Conservation (phyloP, 495 filamentous ascomycete species). For the Penicillium cosmopolitanum region DNA sequence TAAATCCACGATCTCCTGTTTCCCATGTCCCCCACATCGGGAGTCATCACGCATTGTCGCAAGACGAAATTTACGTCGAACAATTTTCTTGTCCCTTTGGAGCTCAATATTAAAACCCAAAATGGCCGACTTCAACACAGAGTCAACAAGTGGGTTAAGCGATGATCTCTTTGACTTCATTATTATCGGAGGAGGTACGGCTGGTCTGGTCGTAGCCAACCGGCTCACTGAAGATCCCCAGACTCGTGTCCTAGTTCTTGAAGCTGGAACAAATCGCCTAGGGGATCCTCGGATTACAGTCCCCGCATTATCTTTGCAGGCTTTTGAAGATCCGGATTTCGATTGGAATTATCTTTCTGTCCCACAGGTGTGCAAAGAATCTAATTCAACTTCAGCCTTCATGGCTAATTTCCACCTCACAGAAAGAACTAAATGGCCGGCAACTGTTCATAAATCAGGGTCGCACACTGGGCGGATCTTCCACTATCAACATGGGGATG, state of each 20-base stretch:
- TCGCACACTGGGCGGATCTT: constrained; percentile 60
- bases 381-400: neutral
- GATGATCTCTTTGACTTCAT: constrained; percentile 19
- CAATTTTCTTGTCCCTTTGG: too few species aligned
- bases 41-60: neutral
- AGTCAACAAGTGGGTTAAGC: constrained; percentile 10
- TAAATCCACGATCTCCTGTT: too few species aligned
- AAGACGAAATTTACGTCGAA: too few species aligned
- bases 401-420: neutral
- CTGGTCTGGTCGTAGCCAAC: constrained; percentile 52
- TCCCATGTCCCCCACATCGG: too few species aligned
- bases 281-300: constrained; percentile 45
- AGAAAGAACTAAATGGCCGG: constrained; percentile 32
- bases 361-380: constrained; percentile 44
- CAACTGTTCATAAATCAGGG: constrained; percentile 37
- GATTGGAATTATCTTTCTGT: constrained; percentile 58
- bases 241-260: constrained; percentile 53
- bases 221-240: constrained; percentile 48
- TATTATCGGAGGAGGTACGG: constrained; percentile 44
- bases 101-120: too few species aligned
- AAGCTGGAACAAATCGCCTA: constrained; percentile 52
- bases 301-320: constrained; percentile 42
- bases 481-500: constrained; percentile 51
- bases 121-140: constrained; percentile 13
- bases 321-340: constrained; percentile 50